Base-by-base conservation (phyloP, 1,284 basidiomycete genomes). In the Microbotryum lychnidis-dioicae region DNA sequence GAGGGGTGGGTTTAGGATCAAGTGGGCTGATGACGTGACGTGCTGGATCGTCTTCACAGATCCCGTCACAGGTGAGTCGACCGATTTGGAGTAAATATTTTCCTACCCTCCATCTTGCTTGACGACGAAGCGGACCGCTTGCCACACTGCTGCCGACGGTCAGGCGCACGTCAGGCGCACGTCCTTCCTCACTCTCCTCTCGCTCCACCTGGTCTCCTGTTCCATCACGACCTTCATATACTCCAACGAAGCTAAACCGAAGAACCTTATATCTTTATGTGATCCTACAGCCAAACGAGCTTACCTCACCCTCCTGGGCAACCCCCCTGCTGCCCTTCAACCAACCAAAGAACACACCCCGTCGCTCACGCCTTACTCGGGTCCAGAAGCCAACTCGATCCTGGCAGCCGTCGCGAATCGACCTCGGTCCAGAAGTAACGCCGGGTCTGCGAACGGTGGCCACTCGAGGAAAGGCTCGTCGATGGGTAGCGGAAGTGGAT, bases 21-120 rank as follows among this genome's bases (percentile, higher is more conserved):
- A 98, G 76, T 99, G 94, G 94, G 84, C 86, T 70, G 91, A 99
- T 76, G 94, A 99, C 76, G 92, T 89, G 52, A 93, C 89, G 73
- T 88, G 94, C 50, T 80, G 96, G 73, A 87, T 97, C 73, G 92
- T 99, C 66, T 99, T 99, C 75, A 83, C 84, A 49, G 81, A 82
- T 66, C 74, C 81, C 12, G 72, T 73, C 37, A 72, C 76, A 27
- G 79, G 80, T 80, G 62, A 69, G 79, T 75, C 46, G 37, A 42
- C 14, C 46, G 37, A 42, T 5, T 3, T 42, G 9, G 16, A 42
- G 37, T 6, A 18, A 6, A 42, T 42, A 12, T 42, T 18, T 18
- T 12, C 37, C 37, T 18, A 9, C n/a, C n/a, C n/a, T 42, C 37
- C 37, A 42, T 42, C 37, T 42, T 42, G 37, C 37, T 42, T 42